Percentiles rank a stretch among this genome's conserved stretches.
These are phyloP conservation scores for Zymoseptoria passerinii DNA, from an alignment of 2,329 filamentous ascomycete genomes.

Conservation along the genomic window DNA sequence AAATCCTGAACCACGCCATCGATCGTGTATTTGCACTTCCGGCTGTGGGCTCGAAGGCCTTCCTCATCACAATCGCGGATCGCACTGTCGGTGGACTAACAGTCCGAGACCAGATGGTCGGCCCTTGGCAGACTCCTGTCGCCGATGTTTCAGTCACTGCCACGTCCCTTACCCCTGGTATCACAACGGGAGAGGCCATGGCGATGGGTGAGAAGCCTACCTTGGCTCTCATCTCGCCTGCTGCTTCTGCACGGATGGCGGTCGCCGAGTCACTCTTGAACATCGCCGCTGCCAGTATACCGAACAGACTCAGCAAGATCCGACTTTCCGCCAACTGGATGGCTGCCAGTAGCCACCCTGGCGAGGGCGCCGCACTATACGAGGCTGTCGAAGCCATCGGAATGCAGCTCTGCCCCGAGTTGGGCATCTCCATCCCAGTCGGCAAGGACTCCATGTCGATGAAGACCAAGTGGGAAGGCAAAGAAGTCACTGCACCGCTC, in stretches of 20 bases:
- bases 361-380: slow-evolving; percentile 85
- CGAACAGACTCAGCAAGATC: slow-evolving; percentile 67
- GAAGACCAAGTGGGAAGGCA: slow-evolving; percentile 90
- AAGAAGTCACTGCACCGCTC: slow-evolving; percentile 85
- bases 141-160: slow-evolving; percentile 90
- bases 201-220: slow-evolving; percentile 90
- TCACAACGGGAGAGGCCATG: slow-evolving; percentile 88
- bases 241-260: slow-evolving; percentile 90
- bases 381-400: slow-evolving; percentile 90
- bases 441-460: slow-evolving; percentile 98
- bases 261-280: slow-evolving; percentile 93
- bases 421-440: slow-evolving; percentile 91
- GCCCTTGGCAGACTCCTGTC: slow-evolving; percentile 90
- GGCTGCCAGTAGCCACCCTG: slow-evolving; percentile 88
- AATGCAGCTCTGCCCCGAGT: slow-evolving; percentile 78
- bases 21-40: slow-evolving; percentile 77
- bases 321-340: slow-evolving; percentile 98
- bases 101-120: slow-evolving; percentile 88
- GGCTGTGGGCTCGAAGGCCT: slow-evolving; percentile 91
- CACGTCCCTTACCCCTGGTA: slow-evolving; percentile 64
- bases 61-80: slow-evolving; percentile 94
- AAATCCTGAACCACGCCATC: slow-evolving; percentile 53
- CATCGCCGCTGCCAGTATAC: slow-evolving; percentile 68
- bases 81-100: slow-evolving; percentile 84
- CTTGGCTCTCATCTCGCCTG: slow-evolving; percentile 79